phyloP scores from a whole-genome alignment of 1,284 basidiomycete species.

The Sanghuangporus sanghuang region DNA sequence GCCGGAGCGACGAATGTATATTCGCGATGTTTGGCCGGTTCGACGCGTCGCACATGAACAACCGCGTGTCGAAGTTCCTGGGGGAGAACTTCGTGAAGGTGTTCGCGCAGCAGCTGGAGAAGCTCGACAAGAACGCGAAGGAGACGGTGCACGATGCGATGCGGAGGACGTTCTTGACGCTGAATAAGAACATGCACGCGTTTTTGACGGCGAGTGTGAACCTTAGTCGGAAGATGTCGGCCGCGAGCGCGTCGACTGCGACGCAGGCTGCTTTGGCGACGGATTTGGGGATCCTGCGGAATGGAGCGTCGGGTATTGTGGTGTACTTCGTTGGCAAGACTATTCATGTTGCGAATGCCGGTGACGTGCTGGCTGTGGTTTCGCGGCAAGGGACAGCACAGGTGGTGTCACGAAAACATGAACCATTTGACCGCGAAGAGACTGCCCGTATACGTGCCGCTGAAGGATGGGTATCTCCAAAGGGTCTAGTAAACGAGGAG shows the following conservation, averaged over 20 bases:
- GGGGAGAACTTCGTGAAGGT: constrained; percentile 72
- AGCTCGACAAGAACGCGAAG: constrained; percentile 39
- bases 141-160: constrained; percentile 74
- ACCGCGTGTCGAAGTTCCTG: constrained; percentile 70
- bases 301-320: constrained; percentile 85
- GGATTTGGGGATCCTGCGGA: constrained; percentile 47
- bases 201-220: constrained; percentile 41
- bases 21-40: constrained; percentile 94
- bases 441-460: constrained; percentile 84
- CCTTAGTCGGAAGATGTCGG: constrained; percentile 63
- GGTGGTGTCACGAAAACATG: constrained; percentile 78
- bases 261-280: constrained; percentile 23
- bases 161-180: constrained; percentile 77
- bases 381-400: constrained; percentile 79
- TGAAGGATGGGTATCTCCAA: constrained; percentile 96
- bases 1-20: constrained; percentile 76
- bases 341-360: constrained; percentile 89
- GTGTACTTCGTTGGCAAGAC: constrained; percentile 82
- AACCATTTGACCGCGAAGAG: constrained; percentile 87
- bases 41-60: constrained; percentile 60
- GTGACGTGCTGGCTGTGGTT: constrained; percentile 86
- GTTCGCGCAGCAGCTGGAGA: constrained; percentile 55
- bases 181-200: constrained; percentile 79
- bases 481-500: constrained; percentile 90
- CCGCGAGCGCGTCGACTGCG: constrained; percentile 46